Conservation (phyloP, 2,329 filamentous ascomycete genomes). For the Coniella vitis region DNA sequence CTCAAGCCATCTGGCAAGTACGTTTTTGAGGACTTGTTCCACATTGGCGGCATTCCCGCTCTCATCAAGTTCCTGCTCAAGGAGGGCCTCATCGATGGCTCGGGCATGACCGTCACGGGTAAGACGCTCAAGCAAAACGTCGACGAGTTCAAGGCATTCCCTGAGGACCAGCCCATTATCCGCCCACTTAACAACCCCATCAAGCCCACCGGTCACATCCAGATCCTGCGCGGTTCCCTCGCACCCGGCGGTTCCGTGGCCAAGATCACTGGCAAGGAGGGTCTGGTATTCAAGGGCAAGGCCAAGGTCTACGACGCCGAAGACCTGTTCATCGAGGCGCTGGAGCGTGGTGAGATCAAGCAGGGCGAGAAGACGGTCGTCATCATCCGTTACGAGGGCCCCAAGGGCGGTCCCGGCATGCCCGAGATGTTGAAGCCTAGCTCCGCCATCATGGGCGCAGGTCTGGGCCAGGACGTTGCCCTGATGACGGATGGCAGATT, state of each 20-base stretch:
- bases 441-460: slow-evolving; percentile 86
- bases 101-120: slow-evolving; percentile 76
- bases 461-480: slow-evolving; percentile 68
- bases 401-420: slow-evolving; percentile 90
- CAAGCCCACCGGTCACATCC: slow-evolving; percentile 80
- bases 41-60: slow-evolving; percentile 79
- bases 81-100: slow-evolving; percentile 74
- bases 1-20: slow-evolving; percentile 82
- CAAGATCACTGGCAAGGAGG: slow-evolving; percentile 93
- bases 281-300: slow-evolving; percentile 72
- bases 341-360: slow-evolving; percentile 72
- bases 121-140: slow-evolving; percentile 88
- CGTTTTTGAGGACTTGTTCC: slow-evolving; percentile 77
- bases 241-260: slow-evolving; percentile 83
- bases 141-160: slow-evolving; percentile 64
- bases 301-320: slow-evolving; percentile 83
- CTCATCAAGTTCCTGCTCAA: slow-evolving; percentile 84
- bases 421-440: slow-evolving; percentile 93
- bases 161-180: slow-evolving; percentile 74
- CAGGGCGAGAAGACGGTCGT: slow-evolving; percentile 84
- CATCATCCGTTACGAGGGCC: slow-evolving; percentile 88
- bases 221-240: slow-evolving; percentile 79
- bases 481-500: slow-evolving; percentile 71
- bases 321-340: slow-evolving; percentile 67
- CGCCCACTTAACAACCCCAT: slow-evolving; percentile 75